phyloP scores from a whole-genome alignment of 345 rosid species.

The Salix udensis region DNA sequence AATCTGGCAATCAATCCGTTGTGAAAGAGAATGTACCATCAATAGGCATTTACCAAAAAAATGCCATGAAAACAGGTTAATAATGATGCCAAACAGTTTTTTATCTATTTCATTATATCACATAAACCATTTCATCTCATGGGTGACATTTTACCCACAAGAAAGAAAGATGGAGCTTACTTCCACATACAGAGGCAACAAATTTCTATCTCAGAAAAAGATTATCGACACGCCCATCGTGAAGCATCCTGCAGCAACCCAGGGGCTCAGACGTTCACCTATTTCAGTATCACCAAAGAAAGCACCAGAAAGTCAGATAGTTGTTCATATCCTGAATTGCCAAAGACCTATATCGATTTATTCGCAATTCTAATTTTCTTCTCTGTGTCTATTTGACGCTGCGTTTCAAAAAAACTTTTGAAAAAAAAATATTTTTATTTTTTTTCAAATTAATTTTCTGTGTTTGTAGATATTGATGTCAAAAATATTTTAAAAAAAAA shows the following conservation, averaged over 20 bases:
- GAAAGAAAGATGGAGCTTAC: conserved; percentile 20
- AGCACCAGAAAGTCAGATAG: background rate
- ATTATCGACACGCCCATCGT: conserved; percentile 79
- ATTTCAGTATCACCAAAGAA: conserved; percentile 21
- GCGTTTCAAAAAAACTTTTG: too few species aligned
- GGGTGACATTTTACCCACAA: conserved; percentile 1
- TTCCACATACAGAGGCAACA: conserved; percentile 14
- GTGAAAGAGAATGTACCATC: background rate
- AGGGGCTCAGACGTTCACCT: conserved; percentile 96
- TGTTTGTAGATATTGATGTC: too few species aligned
- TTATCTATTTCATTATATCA: background rate
- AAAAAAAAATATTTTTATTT: too few species aligned
- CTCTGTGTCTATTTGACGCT: background rate
- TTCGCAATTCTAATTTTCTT: background rate
- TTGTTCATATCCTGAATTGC: background rate
- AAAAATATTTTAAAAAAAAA: too few species aligned
- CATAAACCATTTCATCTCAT: background rate
- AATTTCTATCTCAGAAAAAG: conserved; percentile 53
- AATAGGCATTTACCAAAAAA: conserved; percentile 6
- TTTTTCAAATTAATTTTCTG: too few species aligned
- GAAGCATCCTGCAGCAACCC: conserved; percentile 92
- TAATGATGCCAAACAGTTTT: background rate
- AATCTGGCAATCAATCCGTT: background rate
- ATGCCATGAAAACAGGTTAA: conserved; percentile 13
- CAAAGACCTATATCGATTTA: background rate